phyloP scores from a whole-genome alignment of 2,329 filamentous ascomycete species.

The Gnomoniopsis sp. region DNA sequence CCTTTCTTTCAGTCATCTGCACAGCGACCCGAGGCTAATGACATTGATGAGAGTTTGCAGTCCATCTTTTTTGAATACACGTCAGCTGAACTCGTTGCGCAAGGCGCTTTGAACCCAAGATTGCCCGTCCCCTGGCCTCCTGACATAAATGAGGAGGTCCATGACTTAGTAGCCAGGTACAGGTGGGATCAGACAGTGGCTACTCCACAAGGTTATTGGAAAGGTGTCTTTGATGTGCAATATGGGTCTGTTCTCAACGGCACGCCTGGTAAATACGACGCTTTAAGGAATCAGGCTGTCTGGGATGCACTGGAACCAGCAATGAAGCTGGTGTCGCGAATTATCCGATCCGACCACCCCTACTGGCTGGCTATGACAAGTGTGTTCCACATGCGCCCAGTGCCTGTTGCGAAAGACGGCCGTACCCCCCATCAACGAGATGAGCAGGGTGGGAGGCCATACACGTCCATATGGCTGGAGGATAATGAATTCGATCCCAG shows the following conservation, averaged over 20 bases:
- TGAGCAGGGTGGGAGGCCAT: background rate
- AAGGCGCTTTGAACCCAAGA: background rate
- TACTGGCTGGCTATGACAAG: background rate
- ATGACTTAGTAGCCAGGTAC: background rate
- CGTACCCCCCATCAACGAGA: background rate
- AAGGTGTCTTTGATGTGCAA: background rate
- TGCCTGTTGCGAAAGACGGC: background rate
- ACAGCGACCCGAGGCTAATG: background rate
- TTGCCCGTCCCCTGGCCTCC: background rate
- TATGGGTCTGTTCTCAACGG: background rate
- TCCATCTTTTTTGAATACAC: background rate
- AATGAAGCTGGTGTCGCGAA: background rate
- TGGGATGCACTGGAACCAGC: background rate
- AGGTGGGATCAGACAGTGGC: background rate
- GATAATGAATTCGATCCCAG: background rate
- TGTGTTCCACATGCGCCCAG: background rate
- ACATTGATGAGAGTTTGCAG: background rate
- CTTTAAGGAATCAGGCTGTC: background rate
- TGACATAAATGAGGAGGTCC: background rate
- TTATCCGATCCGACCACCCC: background rate
- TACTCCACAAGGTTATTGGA: background rate
- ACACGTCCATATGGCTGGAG: background rate
- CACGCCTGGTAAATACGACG: background rate
- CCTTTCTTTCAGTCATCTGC: background rate
- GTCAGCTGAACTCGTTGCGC: background rate